Percentiles rank a stretch among this genome's conserved stretches.
Conservation (phyloP, 1,284 basidiomycete genomes). For the Puccinia triticina region DNA sequence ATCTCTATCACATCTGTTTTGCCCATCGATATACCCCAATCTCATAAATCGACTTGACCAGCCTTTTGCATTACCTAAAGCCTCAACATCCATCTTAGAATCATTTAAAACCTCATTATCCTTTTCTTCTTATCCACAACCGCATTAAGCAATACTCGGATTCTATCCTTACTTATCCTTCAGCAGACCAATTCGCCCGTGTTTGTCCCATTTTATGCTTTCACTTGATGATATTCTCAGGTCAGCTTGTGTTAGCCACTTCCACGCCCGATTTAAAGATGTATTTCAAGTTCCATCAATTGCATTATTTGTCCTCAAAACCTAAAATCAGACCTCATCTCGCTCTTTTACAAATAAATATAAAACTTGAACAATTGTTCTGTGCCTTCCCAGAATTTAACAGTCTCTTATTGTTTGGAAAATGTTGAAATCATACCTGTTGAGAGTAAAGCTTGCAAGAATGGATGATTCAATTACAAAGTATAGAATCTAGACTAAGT, state of each 20-base stretch:
- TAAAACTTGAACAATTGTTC: no score
- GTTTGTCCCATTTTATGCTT: not conserved
- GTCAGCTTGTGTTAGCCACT: not conserved
- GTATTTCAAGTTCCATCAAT: no score
- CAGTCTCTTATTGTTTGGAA: no score
- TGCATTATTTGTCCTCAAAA: no score
- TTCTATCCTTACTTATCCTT: not conserved
- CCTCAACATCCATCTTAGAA: not conserved
- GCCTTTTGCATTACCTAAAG: not conserved
- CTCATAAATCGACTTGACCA: constrained; percentile 1
- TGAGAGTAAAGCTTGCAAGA: no score
- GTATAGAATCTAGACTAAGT: no score
- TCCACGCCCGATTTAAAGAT: no score
- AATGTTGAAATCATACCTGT: no score
- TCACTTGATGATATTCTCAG: not conserved
- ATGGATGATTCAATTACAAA: no score
- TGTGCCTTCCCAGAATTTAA: no score
- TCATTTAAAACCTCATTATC: not conserved
- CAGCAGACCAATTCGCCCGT: not conserved
- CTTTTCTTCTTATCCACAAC: not conserved
- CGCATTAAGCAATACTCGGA: not conserved
- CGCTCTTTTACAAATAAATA: no score
- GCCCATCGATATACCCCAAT: constrained; percentile 34
- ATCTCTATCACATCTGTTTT: constrained; percentile 20
- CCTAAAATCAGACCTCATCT: no score